Conservation (phyloP, 116 monocot genomes). For the Trichopus zeylanicus region DNA sequence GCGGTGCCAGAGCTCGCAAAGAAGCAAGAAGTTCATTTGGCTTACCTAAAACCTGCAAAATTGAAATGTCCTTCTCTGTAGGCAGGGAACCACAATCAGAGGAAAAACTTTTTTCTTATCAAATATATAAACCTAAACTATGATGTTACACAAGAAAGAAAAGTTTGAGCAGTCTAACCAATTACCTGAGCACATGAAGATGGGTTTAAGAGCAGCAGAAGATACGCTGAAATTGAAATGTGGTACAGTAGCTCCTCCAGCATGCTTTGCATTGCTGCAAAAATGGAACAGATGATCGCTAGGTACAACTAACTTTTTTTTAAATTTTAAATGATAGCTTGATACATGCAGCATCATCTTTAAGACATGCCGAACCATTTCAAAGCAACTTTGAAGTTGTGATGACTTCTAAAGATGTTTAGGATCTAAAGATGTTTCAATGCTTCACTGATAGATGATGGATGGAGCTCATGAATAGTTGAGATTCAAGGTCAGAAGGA, state of each 20-base stretch:
- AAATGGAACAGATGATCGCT: background rate
- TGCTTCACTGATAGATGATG: too few relatives aligned
- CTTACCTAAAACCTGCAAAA: conserved; percentile 41
- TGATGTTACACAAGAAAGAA: too few relatives aligned
- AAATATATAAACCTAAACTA: conserved; percentile 1
- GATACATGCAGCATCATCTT: too few relatives aligned
- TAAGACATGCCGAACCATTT: too few relatives aligned
- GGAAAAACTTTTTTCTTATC: too few relatives aligned
- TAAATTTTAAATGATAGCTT: too few relatives aligned
- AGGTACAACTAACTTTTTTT: too few relatives aligned
- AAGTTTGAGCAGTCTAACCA: background rate
- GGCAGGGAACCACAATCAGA: background rate
- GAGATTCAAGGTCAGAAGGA: too few relatives aligned
- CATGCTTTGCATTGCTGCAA: conserved; percentile 82
- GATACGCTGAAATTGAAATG: conserved; percentile 94
- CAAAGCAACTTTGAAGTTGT: too few relatives aligned
- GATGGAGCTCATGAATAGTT: too few relatives aligned
- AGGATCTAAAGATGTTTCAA: too few relatives aligned
- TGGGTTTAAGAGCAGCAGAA: conserved; percentile 50
- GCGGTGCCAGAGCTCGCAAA: conserved; percentile 64
- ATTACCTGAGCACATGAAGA: conserved; percentile 69
- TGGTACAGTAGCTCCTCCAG: conserved; percentile 70
- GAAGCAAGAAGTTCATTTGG: conserved; percentile 63
- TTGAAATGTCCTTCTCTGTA: conserved; percentile 41
- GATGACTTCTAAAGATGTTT: too few relatives aligned